These are phyloP conservation scores for Mariannaea sp. DNA, from an alignment of 2,329 filamentous ascomycete species.

Conservation along the genomic window DNA sequence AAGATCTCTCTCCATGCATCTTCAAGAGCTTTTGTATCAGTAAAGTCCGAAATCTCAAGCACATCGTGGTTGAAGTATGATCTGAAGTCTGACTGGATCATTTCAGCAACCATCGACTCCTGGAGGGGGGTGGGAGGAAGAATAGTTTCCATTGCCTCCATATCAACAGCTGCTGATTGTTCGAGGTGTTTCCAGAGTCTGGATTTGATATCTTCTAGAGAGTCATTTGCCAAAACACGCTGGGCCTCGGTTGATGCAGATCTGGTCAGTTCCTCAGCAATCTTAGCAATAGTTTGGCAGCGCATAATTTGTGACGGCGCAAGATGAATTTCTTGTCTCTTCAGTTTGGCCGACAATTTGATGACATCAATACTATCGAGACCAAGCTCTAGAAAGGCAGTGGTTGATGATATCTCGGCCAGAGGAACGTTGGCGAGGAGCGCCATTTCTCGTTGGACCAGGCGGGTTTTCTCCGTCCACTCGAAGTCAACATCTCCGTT, in stretches of 20 bases:
- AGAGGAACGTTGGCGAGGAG: conserved; percentile 59
- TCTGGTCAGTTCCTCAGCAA: conserved; percentile 43
- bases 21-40: conserved; percentile 62
- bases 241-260: neutral
- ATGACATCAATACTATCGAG: conserved; percentile 93
- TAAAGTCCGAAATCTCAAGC: conserved; percentile 59
- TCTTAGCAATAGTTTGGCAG: conserved; percentile 67
- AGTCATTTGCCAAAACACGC: neutral
- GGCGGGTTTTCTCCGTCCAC: conserved; percentile 61
- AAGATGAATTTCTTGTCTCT: conserved; percentile 61
- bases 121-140: conserved; percentile 83
- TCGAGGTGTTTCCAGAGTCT: conserved; percentile 48
- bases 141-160: conserved; percentile 58
- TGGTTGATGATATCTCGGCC: conserved; percentile 58
- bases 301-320: conserved; percentile 80
- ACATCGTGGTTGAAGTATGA: conserved; percentile 89
- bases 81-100: conserved; percentile 73
- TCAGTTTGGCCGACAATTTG: conserved; percentile 76
- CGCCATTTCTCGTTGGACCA: conserved; percentile 67
- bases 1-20: conserved; percentile 67
- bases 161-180: conserved; percentile 39
- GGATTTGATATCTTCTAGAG: conserved; percentile 31
- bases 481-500: conserved; percentile 46
- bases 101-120: conserved; percentile 83
- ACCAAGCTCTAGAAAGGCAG: conserved; percentile 79